Evolutionary conservation across 2,329 filamentous ascomycete species (phyloP).

Genomic region (Paraphoma chrysanthemicola): DNA sequence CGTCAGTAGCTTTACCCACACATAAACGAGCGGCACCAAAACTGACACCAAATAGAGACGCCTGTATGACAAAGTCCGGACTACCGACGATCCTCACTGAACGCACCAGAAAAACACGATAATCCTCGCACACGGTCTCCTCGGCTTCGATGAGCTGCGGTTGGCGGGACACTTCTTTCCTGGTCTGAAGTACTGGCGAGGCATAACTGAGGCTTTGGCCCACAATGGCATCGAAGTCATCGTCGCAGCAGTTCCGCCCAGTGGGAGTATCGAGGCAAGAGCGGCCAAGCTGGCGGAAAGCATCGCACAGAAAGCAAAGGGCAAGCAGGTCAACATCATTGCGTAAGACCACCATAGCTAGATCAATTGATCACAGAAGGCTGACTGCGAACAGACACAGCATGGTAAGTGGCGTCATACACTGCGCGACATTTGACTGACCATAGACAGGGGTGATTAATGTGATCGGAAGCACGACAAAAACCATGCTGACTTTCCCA

Average conservation of each 20-base stretch:
- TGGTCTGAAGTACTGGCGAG: slow-evolving; percentile 69
- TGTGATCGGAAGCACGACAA: not conserved
- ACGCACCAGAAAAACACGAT: slow-evolving; percentile 59
- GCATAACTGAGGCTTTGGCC: slow-evolving; percentile 65
- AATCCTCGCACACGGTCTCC: slow-evolving; percentile 69
- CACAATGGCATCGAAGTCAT: slow-evolving; percentile 67
- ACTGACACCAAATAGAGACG: slow-evolving; percentile 36
- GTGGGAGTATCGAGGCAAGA: slow-evolving; percentile 65
- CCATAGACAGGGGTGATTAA: slow-evolving; percentile 45
- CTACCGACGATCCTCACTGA: slow-evolving; percentile 28
- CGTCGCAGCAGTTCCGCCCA: slow-evolving; percentile 65
- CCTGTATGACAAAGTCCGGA: slow-evolving; percentile 30
- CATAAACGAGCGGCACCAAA: too few relatives aligned
- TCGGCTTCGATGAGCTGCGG: slow-evolving; percentile 70
- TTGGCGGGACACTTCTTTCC: slow-evolving; percentile 62
- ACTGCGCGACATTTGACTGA: slow-evolving; percentile 18
- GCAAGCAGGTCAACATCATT: slow-evolving; percentile 70
- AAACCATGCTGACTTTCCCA: slow-evolving; percentile 40
- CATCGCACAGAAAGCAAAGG: slow-evolving; percentile 61
- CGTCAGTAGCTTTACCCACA: slow-evolving; percentile 42
- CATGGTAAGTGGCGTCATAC: slow-evolving; percentile 45
- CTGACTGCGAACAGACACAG: slow-evolving; percentile 58
- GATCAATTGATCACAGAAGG: not conserved
- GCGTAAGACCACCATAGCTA: slow-evolving; percentile 33
- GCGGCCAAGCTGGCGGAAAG: slow-evolving; percentile 60